Percentiles rank a stretch among this genome's conserved stretches.
Conservation (phyloP, 441 rosid genomes). For the Arabidopsis hybrid region DNA sequence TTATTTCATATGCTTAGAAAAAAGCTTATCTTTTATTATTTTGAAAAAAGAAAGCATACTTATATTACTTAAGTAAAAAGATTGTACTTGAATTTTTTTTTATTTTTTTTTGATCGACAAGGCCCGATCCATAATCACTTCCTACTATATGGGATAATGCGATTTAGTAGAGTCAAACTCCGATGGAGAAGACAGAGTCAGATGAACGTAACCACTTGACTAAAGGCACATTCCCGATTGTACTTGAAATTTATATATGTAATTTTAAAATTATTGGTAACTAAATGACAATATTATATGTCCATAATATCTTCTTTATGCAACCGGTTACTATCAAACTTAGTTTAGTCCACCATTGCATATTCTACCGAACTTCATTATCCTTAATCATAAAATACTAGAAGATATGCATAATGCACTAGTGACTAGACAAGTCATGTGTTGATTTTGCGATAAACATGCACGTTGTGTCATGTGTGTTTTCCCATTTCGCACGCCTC, state of each 20-base stretch:
- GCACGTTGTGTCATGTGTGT: conserved; percentile 40
- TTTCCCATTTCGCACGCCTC: conserved; percentile 19
- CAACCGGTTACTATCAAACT: conserved; percentile 1
- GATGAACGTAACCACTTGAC: no score
- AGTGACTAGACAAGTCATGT: conserved; percentile 14
- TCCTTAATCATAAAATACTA: background rate
- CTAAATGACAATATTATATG: background rate
- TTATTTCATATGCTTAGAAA: no score
- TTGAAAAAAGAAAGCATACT: background rate
- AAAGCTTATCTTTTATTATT: no score
- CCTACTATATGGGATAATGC: no score
- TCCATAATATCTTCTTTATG: background rate
- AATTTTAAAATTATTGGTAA: background rate
- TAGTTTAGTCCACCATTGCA: conserved; percentile 22
- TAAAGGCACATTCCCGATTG: no score
- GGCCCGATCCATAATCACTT: no score
- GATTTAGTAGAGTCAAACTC: no score
- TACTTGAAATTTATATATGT: background rate
- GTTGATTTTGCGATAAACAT: background rate
- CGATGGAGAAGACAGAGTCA: no score
- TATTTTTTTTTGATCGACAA: no score
- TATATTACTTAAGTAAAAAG: background rate
- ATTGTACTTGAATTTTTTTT: background rate
- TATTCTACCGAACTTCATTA: conserved; percentile 25
- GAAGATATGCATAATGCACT: conserved; percentile 12